Percentiles rank a stretch among this genome's conserved stretches.
Conservation (phyloP, 208 protist species). For the Spongospora subterranea region DNA sequence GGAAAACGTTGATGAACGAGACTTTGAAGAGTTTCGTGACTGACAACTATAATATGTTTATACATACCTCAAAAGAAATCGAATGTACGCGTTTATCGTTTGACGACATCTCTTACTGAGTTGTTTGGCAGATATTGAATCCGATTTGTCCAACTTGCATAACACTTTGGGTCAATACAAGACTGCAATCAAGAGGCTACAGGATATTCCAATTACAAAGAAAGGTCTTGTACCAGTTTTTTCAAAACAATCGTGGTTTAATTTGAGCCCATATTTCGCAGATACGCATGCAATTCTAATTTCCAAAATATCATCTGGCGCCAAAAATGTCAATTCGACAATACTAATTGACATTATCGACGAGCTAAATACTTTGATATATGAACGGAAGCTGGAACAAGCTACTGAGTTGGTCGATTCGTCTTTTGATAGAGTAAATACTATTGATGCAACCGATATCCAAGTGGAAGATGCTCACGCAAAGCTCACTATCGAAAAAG, state of each 20-base stretch:
- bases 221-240: neutral
- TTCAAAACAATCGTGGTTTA: neutral
- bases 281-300: neutral
- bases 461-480: neutral
- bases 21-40: slow-evolving; percentile 50
- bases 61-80: slow-evolving; percentile 41
- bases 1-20: slow-evolving; percentile 23
- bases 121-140: slow-evolving; percentile 36
- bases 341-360: neutral
- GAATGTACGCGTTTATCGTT: neutral
- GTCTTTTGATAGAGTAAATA: neutral
- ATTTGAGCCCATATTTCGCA: neutral
- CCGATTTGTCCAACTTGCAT: slow-evolving; percentile 34
- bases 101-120: neutral
- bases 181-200: slow-evolving; percentile 1
- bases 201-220: slow-evolving; percentile 14
- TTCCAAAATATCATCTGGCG: too few relatives aligned
- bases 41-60: slow-evolving; percentile 14
- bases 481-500: neutral
- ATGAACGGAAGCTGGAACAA: slow-evolving; percentile 22
- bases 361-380: neutral
- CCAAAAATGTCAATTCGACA: neutral
- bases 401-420: neutral
- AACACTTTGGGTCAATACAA: neutral
- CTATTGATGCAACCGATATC: neutral